Evolutionary conservation across 1,139 yeast genomes (phyloP), one percentile per base, ranked within the genome.

Genomic region (Suhomyces taliae): DNA sequence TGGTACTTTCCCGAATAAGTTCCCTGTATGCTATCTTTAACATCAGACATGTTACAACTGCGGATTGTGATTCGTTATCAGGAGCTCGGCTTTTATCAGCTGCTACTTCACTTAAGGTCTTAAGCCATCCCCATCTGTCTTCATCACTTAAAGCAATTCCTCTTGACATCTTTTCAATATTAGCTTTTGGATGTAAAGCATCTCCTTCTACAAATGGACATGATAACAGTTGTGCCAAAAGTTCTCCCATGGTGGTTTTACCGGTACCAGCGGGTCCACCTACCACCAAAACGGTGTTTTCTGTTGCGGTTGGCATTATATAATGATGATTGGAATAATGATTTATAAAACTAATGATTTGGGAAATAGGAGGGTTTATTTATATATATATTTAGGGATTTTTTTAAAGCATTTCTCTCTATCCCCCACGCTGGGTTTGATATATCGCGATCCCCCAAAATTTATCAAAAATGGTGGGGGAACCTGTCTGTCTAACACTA

Each of bases 181-280:
- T 93, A 24, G 67, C 81, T 43, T 69, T 62, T 0, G 96, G 90
- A 62, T 91, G 97, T 34, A 86, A 74, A 3, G 73, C 69, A 62
- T 93, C 99, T 8, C 98, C 99, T 64, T 93, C 99, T 12, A 90
- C 67, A 58, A 81, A 89, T 2, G 82, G 77, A 48, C 85, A 76
- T 2, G 66, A 56, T 39, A 76, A 70, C 34, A 65, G 57, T 19
- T 65, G 50, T 1, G 87, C 64, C 34, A 91, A 61, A 19, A 66
- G 59, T n/a, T 68, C 67, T 0, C 90, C 95, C 29, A 87, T 78
- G 1, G 97, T 88, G 32, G 95, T 78, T 64, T 91, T 91, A 2
- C 98, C 98, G 3, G 96, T 87, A 10, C 97, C 97, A 0, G 97
- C 90, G 2, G 98, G 96, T 0, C 99, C 99, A 2, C 95, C 96